Conservation (phyloP, 192 early-diverging fungal species). For the Endogone sp. region DNA sequence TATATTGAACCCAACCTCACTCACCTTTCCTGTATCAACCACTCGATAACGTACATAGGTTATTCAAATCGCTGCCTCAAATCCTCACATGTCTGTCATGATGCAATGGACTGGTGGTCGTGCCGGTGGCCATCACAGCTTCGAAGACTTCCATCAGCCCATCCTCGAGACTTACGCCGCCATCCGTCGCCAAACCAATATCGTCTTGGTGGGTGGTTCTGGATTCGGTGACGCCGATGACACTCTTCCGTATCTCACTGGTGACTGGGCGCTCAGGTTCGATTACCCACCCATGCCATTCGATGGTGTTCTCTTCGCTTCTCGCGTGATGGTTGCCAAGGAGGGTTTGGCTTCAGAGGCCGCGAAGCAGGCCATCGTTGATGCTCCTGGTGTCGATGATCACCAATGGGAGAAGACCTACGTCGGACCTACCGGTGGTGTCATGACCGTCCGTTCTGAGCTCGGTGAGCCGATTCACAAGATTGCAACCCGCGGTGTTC, state of each 20-base stretch:
- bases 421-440: slow-evolving; percentile 68
- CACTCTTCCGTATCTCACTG: slow-evolving; percentile 87
- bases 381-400: slow-evolving; percentile 76
- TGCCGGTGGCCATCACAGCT: slow-evolving; percentile 95
- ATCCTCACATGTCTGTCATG: slow-evolving; percentile 81
- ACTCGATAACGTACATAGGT: slow-evolving; percentile 24
- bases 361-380: slow-evolving; percentile 87
- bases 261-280: slow-evolving; percentile 81
- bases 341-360: slow-evolving; percentile 73
- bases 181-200: slow-evolving; percentile 75
- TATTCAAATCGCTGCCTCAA: slow-evolving; percentile 76
- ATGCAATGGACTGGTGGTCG: slow-evolving; percentile 97
- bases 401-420: slow-evolving; percentile 83
- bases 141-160: slow-evolving; percentile 92
- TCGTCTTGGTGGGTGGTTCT: slow-evolving; percentile 85
- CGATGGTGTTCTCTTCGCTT: slow-evolving; percentile 93
- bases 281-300: slow-evolving; percentile 92
- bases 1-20: neutral
- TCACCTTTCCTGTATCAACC: neutral
- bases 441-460: slow-evolving; percentile 85
- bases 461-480: slow-evolving; percentile 93
- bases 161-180: slow-evolving; percentile 83
- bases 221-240: slow-evolving; percentile 87
- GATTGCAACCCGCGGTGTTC: slow-evolving; percentile 78
- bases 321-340: slow-evolving; percentile 93